Conservation (phyloP, 1,284 basidiomycete species). For the Apiotrichum veenhuisii region DNA sequence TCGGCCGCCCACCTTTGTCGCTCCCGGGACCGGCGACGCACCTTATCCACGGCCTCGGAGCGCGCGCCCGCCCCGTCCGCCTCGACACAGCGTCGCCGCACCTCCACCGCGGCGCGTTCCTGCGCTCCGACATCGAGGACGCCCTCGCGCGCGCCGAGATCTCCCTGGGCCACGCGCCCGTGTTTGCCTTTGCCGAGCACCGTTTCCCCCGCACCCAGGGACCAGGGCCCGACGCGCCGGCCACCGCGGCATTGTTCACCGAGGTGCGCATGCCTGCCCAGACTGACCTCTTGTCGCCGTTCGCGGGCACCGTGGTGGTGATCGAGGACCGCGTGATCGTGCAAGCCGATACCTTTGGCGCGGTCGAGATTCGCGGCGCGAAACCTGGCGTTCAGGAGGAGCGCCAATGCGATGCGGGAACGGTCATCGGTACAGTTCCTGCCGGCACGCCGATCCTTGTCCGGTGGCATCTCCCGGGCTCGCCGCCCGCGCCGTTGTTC, state of each 20-base stretch:
- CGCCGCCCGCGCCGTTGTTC: neutral
- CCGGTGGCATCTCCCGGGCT: conserved; percentile 2
- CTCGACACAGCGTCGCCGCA: conserved; percentile 6
- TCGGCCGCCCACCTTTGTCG: neutral
- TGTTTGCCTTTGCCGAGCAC: conserved; percentile 9
- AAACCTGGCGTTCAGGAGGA: neutral
- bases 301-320: neutral
- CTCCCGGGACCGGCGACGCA: neutral
- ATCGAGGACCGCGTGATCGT: neutral
- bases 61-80: neutral
- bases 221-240: neutral
- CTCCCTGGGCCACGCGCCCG: neutral
- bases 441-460: neutral
- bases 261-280: neutral
- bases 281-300: neutral
- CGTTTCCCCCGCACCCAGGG: neutral
- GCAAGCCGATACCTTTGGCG: conserved; percentile 2
- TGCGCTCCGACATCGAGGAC: neutral
- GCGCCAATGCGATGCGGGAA: neutral
- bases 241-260: neutral
- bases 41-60: neutral
- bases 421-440: neutral
- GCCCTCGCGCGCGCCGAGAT: neutral
- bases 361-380: conserved; percentile 1
- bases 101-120: conserved; percentile 5